Evolutionary conservation across 106 monocot genomes (phyloP).

Genomic region (Platanthera guangdongensis): DNA sequence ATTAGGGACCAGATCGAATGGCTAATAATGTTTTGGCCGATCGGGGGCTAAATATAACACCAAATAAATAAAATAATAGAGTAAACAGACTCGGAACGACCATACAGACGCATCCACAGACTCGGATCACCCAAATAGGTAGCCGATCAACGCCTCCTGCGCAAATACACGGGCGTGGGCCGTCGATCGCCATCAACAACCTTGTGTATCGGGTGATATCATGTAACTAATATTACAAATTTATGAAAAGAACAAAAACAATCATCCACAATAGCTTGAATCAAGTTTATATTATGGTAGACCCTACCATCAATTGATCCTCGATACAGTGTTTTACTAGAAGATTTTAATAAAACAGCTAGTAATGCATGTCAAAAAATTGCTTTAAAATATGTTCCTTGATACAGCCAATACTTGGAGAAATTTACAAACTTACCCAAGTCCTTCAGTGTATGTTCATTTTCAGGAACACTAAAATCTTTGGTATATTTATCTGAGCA

Average conservation of each 20-base stretch:
- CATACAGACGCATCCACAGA: too few species aligned
- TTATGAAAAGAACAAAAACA: not conserved
- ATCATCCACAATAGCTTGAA: not conserved
- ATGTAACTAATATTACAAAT: not conserved
- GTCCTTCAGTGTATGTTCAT: constrained; percentile 20
- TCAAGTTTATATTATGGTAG: not conserved
- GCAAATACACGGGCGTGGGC: too few species aligned
- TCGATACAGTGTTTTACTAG: not conserved
- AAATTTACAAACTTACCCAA: constrained; percentile 33
- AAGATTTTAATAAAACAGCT: not conserved
- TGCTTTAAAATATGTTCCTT: not conserved
- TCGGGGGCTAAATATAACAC: too few species aligned
- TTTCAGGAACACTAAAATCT: constrained; percentile 1
- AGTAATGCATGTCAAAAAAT: not conserved
- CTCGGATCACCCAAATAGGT: too few species aligned
- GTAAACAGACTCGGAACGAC: too few species aligned
- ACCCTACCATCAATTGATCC: not conserved
- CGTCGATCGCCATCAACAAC: not conserved
- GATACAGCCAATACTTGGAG: not conserved
- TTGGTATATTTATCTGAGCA: constrained; percentile 5
- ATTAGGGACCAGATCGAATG: too few species aligned
- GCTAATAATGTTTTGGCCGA: too few species aligned
- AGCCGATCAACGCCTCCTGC: too few species aligned
- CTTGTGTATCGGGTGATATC: not conserved
- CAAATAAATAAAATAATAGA: too few species aligned